Evolutionary conservation across 352 stramenopile species (phyloP).

Genomic region (Globisporangium lucens): DNA sequence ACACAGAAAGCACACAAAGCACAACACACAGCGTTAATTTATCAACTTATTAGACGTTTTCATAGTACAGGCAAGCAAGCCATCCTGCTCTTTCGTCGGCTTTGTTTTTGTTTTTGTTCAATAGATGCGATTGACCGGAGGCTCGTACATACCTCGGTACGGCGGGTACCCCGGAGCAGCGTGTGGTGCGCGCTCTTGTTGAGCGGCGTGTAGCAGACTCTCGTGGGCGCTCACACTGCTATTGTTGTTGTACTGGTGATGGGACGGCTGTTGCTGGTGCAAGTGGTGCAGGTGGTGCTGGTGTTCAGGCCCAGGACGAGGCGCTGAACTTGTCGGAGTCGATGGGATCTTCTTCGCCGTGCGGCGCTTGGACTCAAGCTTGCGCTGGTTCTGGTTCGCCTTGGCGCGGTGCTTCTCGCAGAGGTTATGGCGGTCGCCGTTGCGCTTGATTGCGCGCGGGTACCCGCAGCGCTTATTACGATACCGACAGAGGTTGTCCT

Average conservation of each 20-base stretch:
- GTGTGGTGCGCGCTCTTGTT: neutral
- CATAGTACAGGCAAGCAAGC: neutral
- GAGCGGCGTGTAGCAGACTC: neutral
- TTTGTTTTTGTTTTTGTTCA: neutral
- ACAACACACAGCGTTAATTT: neutral
- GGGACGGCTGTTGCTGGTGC: neutral
- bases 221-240: neutral
- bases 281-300: neutral
- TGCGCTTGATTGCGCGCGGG: conserved; percentile 60
- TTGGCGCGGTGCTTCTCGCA: conserved; percentile 62
- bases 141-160: conserved; percentile 5
- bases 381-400: conserved; percentile 82
- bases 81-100: too few relatives aligned
- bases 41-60: neutral
- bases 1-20: neutral
- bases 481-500: conserved; percentile 50
- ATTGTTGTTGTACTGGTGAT: neutral
- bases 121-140: neutral
- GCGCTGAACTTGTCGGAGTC: neutral
- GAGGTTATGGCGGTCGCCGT: conserved; percentile 62
- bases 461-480: conserved; percentile 63
- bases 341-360: conserved; percentile 39
- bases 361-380: conserved; percentile 79
- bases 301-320: neutral
- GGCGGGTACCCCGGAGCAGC: neutral